Base-by-base conservation (phyloP, 805 yeast species). In the Saccharomycopsis sp. region DNA sequence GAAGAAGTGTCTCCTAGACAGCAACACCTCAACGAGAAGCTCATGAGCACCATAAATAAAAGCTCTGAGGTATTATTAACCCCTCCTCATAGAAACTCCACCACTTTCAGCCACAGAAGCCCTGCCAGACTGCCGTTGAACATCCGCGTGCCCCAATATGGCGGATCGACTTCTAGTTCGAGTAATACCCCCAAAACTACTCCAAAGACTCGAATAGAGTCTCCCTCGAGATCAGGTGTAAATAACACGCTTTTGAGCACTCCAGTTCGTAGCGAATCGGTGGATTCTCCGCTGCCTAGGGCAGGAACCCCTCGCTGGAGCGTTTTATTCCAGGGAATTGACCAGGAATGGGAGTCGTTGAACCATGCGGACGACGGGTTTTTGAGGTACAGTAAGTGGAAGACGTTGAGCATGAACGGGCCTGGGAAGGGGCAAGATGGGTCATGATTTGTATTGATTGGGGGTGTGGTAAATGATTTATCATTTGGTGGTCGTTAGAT, bases 271-370 rank as follows among this genome's bases (percentile, higher is more conserved):
- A 34, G n/a, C 2, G 14, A 14, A 12, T 14, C 58, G 12, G n/a
- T 53, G 12, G 56, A 47, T 24, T 23, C 50, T 52, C 50, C 24
- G 23, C 18, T 15, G 15, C 55, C 61, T 4, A 55, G 34, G 16
- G 44, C 61, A 1, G 58, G 54, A 7, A 59, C 60, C 3, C 62
- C 62, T 29, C 18, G 62, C n/a, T 60, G 60, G 60, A 60, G 62
- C 34, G 50, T 53, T 4, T 51, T 60, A 41, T 60, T 60, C 24
- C 60, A 57, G 40, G 62, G 56, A 15, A 60, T 60, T 29, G 62
- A 60, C 40, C 54, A 60, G 41, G 62, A 60, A 54, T 60, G 62
- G 62, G 58, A 57, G 47, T 52, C 62, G 7, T 41, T 60, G n/a
- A 58, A 52, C 34, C 50, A 57, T 34, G 60, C 50, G 3, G 62